A percentile compares a stretch with the other conserved stretches of the same genome.
Conservation (phyloP, 108 stramenopile species). For the Nannochloropsis salina region DNA sequence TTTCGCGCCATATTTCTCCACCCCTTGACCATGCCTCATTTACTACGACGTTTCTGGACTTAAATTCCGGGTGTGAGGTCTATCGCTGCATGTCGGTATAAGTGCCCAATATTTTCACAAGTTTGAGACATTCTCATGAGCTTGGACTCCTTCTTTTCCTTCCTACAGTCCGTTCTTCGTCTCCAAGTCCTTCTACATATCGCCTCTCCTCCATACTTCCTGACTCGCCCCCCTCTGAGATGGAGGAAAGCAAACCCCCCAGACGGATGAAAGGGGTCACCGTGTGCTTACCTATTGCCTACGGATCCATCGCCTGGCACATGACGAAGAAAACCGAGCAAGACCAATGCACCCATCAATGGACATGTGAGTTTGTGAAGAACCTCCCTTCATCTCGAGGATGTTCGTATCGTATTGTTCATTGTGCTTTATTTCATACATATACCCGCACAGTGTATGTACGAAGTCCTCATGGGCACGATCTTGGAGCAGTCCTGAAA, state of each 20-base stretch:
- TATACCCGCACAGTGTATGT: constrained; percentile 46
- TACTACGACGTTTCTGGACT: too few species aligned
- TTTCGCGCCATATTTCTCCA: too few species aligned
- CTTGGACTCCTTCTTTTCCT: too few species aligned
- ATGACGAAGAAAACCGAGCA: constrained; percentile 67
- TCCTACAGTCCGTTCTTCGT: too few species aligned
- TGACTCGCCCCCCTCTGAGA: background rate
- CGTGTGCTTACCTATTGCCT: constrained; percentile 73
- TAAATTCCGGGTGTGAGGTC: too few species aligned
- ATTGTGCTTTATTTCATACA: background rate
- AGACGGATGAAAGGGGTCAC: background rate
- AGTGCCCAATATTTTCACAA: too few species aligned
- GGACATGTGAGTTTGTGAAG: constrained; percentile 53
- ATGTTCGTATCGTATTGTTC: background rate
- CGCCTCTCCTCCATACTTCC: background rate
- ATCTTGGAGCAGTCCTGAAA: constrained; percentile 66
- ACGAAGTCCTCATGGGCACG: constrained; percentile 76
- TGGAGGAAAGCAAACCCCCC: constrained; percentile 4
- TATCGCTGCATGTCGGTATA: too few species aligned
- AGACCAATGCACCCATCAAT: constrained; percentile 71
- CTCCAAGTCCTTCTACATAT: too few species aligned
- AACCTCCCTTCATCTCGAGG: background rate
- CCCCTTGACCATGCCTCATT: too few species aligned
- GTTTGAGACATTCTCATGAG: too few species aligned
- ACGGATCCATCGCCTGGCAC: constrained; percentile 79